These are phyloP conservation scores for Artemisia argyi DNA, from an alignment of 129 eudicot genomes.

Conservation along the genomic window DNA sequence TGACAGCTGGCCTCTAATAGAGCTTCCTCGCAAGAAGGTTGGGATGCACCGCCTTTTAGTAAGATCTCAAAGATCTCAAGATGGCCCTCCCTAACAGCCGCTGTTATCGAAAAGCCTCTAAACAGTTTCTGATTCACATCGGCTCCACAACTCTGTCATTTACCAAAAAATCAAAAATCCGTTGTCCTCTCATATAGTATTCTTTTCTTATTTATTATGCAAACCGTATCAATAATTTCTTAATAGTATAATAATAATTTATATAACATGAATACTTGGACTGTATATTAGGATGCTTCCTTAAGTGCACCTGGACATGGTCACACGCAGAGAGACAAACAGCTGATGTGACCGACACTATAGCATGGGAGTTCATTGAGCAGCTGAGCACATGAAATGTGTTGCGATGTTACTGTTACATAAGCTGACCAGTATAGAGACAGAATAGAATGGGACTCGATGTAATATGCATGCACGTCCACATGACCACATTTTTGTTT, in stretches of 20 bases:
- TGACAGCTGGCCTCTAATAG: slow-evolving; percentile 80
- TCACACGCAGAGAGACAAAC: slow-evolving; percentile 24
- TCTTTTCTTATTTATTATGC: slow-evolving; percentile 1
- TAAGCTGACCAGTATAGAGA: slow-evolving; percentile 29
- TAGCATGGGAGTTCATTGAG: slow-evolving; percentile 23
- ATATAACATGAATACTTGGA: slow-evolving; percentile 13
- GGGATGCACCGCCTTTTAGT: slow-evolving; percentile 84
- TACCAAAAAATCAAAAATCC: slow-evolving; percentile 21
- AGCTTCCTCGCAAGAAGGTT: slow-evolving; percentile 93
- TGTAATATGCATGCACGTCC: slow-evolving; percentile 26
- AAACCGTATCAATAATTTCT: slow-evolving; percentile 3
- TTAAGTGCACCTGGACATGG: slow-evolving; percentile 13
- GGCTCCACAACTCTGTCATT: slow-evolving; percentile 76
- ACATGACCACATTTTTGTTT: slow-evolving; percentile 20
- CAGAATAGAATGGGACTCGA: slow-evolving; percentile 44
- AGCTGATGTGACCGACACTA: slow-evolving; percentile 29
- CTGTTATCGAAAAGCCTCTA: slow-evolving; percentile 74
- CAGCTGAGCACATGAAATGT: slow-evolving; percentile 34
- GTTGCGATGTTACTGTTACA: slow-evolving; percentile 14
- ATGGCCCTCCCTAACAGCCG: slow-evolving; percentile 92
- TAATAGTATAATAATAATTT: background rate
- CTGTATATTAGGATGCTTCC: slow-evolving; percentile 23
- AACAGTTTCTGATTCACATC: slow-evolving; percentile 78
- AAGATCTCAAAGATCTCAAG: slow-evolving; percentile 78
- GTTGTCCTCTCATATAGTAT: slow-evolving; percentile 24